A percentile compares a stretch with the other conserved stretches of the same genome.
phyloP scores from a whole-genome alignment of 331 rosid species.

The Prunus yedoensis region DNA sequence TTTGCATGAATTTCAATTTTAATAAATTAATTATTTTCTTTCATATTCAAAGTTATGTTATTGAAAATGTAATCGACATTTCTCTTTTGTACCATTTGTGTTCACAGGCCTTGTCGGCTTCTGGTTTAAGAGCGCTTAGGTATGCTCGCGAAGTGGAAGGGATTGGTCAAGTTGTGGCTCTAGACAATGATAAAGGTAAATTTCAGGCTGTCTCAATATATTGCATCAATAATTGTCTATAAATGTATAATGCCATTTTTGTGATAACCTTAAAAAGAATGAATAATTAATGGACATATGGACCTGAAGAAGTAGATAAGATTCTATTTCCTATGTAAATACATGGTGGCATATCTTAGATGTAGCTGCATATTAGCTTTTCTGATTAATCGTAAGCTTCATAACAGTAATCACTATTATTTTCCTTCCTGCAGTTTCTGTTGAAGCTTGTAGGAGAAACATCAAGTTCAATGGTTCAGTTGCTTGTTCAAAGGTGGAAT shows the following conservation, averaged over 20 bases:
- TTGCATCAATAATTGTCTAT: neutral
- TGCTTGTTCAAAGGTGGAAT: conserved; percentile 85
- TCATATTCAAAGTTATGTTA: conserved; percentile 10
- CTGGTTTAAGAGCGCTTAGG: conserved; percentile 95
- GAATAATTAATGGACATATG: neutral
- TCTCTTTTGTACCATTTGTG: conserved; percentile 12
- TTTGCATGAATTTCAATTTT: neutral
- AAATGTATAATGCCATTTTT: neutral
- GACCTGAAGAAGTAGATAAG: neutral
- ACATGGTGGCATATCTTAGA: neutral
- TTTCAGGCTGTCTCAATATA: conserved; percentile 4
- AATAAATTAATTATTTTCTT: neutral
- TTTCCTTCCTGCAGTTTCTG: conserved; percentile 59
- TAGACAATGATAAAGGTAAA: conserved; percentile 89
- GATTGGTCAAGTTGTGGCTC: conserved; percentile 90
- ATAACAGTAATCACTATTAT: conserved; percentile 13
- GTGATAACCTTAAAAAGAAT: neutral
- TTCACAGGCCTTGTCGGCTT: conserved; percentile 92
- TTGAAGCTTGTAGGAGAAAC: conserved; percentile 93
- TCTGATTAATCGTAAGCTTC: conserved; percentile 21
- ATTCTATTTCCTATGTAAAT: neutral
- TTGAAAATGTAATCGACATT: neutral
- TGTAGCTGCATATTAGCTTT: neutral
- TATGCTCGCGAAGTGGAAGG: conserved; percentile 95
- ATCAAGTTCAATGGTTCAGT: conserved; percentile 96